These are phyloP conservation scores for Neobulgaria alba DNA, from an alignment of 2,329 filamentous ascomycete species.

Conservation along the genomic window DNA sequence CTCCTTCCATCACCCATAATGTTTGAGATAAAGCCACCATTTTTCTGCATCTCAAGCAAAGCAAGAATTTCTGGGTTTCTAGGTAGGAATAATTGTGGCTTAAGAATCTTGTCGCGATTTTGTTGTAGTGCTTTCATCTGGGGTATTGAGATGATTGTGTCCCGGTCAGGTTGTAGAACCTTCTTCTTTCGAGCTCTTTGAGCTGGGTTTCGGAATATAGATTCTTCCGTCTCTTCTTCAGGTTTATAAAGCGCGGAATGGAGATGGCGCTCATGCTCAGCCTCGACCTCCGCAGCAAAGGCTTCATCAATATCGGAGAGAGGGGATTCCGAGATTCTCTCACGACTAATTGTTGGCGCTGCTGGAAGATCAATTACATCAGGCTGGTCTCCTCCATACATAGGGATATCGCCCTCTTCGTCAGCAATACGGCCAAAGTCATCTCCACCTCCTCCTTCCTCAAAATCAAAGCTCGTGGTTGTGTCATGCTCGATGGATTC, in stretches of 20 bases:
- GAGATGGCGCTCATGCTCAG: conserved; percentile 38
- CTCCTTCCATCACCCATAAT: conserved; percentile 76
- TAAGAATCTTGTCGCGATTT: conserved; percentile 79
- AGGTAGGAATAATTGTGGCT: conserved; percentile 72
- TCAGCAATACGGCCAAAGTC: conserved; percentile 50
- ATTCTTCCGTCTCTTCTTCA: conserved; percentile 43
- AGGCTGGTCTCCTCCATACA: conserved; percentile 55
- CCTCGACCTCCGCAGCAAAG: conserved; percentile 49
- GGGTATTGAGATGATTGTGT: conserved; percentile 66
- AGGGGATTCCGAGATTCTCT: conserved; percentile 60
- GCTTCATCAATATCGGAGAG: conserved; percentile 62
- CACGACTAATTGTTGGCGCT: conserved; percentile 41
- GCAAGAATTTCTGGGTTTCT: conserved; percentile 80
- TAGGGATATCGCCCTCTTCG: conserved; percentile 54
- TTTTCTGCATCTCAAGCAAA: conserved; percentile 86
- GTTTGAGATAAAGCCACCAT: conserved; percentile 79
- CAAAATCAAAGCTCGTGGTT: conserved; percentile 45
- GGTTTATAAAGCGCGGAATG: conserved; percentile 51
- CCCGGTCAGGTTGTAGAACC: conserved; percentile 67
- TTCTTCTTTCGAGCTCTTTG: conserved; percentile 74
- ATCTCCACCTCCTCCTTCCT: conserved; percentile 29
- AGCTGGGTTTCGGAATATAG: conserved; percentile 57
- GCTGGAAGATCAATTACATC: conserved; percentile 39
- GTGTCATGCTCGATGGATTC: conserved; percentile 42
- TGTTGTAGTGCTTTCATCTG: conserved; percentile 82